Evolutionary conservation across 768 basidiomycete species (phyloP), one percentile per base, ranked within the genome.

Genomic region (Pleurotus tuber-regium): DNA sequence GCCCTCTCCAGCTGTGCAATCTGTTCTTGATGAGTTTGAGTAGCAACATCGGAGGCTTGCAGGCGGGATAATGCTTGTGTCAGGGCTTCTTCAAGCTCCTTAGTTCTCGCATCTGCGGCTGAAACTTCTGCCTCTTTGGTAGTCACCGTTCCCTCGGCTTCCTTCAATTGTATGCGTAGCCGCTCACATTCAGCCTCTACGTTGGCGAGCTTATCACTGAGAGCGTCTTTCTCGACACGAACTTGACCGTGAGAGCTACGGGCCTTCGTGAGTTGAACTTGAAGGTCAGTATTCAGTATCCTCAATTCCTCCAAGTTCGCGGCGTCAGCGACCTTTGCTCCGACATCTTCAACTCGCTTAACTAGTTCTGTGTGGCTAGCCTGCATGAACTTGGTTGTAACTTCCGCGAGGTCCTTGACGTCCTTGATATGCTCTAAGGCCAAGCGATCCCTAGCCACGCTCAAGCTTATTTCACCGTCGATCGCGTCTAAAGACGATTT

Each of bases 161-260:
- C 81, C 53, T 83, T 82, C 16, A 83, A 62, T 54, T 85, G 80
- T 2, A 61, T 56, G 35, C 78, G 78, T 38, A 89, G 63, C 4
- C 68, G 67, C 18, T 92, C 86, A 18, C 87, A 80, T 48, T 92
- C 89, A 24, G 64, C 71, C 63, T 92, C 89, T 0, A 73, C 72
- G 19, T 71, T 70, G 19, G 64, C 68, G 25, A 89, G 67, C 55
- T 87, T 86, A 56, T 90, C 87, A 18, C 60, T 67, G 40, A 90
- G 63, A 30, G 80, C 70, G 43, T 92, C 90, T 68, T 91, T 93
- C 72, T 93, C 90, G 11, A 88, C 88, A 12, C 87, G 82, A 4
- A 87, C 78, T 61, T 88, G 85, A 0, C 89, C 88, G 58, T 89
- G 84, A 11, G 83, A 82, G 18, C 83, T 80, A 48, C 88, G 85